Base-by-base conservation (phyloP, 768 basidiomycete genomes). In the Pleurotus giganteus region DNA sequence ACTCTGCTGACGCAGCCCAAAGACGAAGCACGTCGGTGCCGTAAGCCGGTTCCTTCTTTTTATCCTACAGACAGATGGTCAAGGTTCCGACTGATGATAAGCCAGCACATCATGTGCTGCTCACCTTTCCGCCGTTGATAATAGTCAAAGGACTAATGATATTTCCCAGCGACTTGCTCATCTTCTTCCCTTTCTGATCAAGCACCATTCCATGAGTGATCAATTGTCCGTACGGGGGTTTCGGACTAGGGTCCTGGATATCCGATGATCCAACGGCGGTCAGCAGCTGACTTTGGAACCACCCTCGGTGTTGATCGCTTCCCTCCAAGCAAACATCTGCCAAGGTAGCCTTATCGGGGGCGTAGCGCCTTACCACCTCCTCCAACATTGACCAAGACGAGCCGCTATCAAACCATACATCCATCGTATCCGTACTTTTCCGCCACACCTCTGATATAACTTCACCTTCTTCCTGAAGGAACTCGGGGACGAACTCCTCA, bases 331-430 rank as follows among this genome's bases (percentile, higher is more conserved):
- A 96, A 26, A 98, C 78, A 63, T 98, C 94, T 1, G 94, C 91
- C 39, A 75, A 71, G 49, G 79, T 73, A 27, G 65, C 70, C 59
- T 74, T 65, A 42, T 54, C 62, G 13, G 23, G 17, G 9, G 42
- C 24, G 51, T 47, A n/a, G n/a, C 26, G 21, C 15, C 72, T 69
- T 17, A 68, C 75, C 47, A 75, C 71, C 32, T 72, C 71, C 4
- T 63, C 59, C 15, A 96, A 71, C 75, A 91, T 80, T 1, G 91
- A 86, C 96, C 96, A 99, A 3, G 94, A 91, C 2, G 90, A 86
- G 3, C 96, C 96, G 61, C 92, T 95, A 70, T 99, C 96, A 61
- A 98, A 98, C 96, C 96, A 99, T 13, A 99, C 96, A 67, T 99
- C 96, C 86, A 98, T 94, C 2, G 96, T 99, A 66, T 99, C 96